Percentiles rank a stretch among this genome's conserved stretches.
Conservation (phyloP, 345 rosid species). For the Cochlearia excelsa region DNA sequence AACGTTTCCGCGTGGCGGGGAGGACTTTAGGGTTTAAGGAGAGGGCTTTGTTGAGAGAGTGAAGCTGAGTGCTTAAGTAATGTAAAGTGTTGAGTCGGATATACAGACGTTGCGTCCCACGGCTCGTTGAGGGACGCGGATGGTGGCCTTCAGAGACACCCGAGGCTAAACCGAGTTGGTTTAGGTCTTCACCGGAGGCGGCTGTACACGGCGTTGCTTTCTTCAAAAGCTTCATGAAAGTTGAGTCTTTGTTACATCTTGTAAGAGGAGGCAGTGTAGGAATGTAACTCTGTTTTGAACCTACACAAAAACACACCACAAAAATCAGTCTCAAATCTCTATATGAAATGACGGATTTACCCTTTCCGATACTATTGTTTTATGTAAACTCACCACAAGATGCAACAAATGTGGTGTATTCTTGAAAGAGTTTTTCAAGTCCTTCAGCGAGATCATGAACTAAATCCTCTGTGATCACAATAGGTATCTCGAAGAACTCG, state of each 20-base stretch:
- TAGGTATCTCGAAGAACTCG: conserved; percentile 80
- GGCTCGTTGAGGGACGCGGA: conserved; percentile 82
- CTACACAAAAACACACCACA: conserved; percentile 30
- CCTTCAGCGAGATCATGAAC: conserved; percentile 70
- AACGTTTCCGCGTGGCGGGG: conserved; percentile 41
- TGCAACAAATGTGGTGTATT: conserved; percentile 63
- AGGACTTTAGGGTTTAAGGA: conserved; percentile 57
- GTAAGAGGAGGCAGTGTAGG: conserved; percentile 84
- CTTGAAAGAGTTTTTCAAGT: conserved; percentile 58
- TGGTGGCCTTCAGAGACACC: conserved; percentile 43
- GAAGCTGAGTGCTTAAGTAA: conserved; percentile 64
- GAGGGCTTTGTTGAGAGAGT: conserved; percentile 74
- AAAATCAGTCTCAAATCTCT: neutral
- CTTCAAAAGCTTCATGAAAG: conserved; percentile 58
- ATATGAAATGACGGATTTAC: neutral
- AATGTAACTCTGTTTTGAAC: conserved; percentile 72
- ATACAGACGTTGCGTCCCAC: conserved; percentile 87
- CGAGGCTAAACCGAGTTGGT: neutral
- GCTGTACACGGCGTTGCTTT: conserved; percentile 63
- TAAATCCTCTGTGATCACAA: conserved; percentile 70
- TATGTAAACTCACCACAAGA: conserved; percentile 60
- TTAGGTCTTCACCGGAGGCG: conserved; percentile 36
- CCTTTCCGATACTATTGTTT: neutral
- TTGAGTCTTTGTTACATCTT: conserved; percentile 72
- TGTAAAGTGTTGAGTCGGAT: conserved; percentile 88